phyloP scores from a whole-genome alignment of 1,139 yeast species.

The Pichia kudriavzevii region DNA sequence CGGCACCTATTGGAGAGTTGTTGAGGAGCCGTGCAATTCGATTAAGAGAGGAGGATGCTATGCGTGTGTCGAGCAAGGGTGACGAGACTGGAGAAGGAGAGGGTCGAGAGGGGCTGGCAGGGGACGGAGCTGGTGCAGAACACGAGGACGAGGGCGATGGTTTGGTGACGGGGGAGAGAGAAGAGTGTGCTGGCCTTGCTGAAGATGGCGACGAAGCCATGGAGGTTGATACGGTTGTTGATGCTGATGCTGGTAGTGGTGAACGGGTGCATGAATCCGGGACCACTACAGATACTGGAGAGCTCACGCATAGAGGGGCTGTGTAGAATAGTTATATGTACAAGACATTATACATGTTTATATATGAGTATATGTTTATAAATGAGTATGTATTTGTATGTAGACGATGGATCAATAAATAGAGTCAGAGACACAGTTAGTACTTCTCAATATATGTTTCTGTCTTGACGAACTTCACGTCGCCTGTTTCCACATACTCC shows the following conservation, averaged over 20 bases:
- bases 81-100: background rate
- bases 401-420: constrained; percentile 1
- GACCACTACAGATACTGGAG: too few relatives aligned
- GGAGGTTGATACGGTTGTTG: too few relatives aligned
- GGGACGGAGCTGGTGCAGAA: constrained; percentile 4
- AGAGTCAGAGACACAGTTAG: too few relatives aligned
- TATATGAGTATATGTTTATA: too few relatives aligned
- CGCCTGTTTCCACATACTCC: constrained; percentile 72
- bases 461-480: constrained; percentile 29
- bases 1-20: constrained; percentile 46
- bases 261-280: too few relatives aligned
- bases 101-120: background rate
- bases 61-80: background rate
- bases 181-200: background rate
- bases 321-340: too few relatives aligned
- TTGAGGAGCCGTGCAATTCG: constrained; percentile 41
- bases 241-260: too few relatives aligned
- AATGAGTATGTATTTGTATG: constrained; percentile 1
- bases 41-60: constrained; percentile 17
- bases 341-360: too few relatives aligned
- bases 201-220: too few relatives aligned
- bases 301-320: too few relatives aligned
- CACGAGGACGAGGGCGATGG: constrained; percentile 5
- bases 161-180: background rate
- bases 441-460: constrained; percentile 40